Percentiles rank a stretch among this genome's conserved stretches.
Conservation (phyloP, 257 asterid genomes). For the Lantana camara region DNA sequence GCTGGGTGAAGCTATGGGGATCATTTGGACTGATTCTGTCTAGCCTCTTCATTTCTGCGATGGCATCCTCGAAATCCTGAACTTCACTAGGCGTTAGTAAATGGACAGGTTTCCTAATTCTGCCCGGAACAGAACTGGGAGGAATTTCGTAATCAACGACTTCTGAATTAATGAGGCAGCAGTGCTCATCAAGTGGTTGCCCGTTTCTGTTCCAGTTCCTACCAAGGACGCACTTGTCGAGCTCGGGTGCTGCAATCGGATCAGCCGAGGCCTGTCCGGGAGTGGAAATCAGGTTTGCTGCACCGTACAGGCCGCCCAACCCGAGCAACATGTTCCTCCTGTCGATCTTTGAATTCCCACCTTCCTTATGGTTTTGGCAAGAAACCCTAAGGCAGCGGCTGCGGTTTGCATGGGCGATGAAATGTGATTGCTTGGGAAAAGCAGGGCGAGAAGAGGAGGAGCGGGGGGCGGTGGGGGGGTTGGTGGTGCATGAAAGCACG, state of each 20-base stretch:
- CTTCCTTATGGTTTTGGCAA: too few relatives aligned
- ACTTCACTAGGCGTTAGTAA: not conserved
- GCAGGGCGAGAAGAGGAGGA: too few relatives aligned
- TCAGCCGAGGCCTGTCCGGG: conserved; percentile 19
- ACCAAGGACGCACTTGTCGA: not conserved
- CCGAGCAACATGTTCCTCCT: conserved; percentile 33
- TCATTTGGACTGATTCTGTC: not conserved
- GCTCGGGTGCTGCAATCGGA: conserved; percentile 4
- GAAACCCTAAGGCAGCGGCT: too few relatives aligned
- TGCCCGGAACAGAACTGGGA: not conserved
- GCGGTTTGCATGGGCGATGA: too few relatives aligned
- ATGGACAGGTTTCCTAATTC: not conserved
- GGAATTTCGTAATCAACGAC: not conserved
- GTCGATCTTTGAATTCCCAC: conserved; percentile 24
- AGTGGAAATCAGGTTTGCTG: conserved; percentile 18
- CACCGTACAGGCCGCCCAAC: conserved; percentile 26
- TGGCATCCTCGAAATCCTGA: not conserved
- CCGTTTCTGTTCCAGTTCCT: too few relatives aligned
- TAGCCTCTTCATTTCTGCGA: not conserved
- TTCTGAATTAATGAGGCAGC: not conserved
- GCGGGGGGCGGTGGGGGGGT: too few relatives aligned
- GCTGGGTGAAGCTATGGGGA: not conserved
- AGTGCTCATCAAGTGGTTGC: not conserved
- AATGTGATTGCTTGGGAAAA: too few relatives aligned
- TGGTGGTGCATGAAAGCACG: too few relatives aligned